A percentile compares a stretch with the other conserved stretches of the same genome.
Evolutionary conservation across 441 rosid genomes (phyloP).

Genomic region (Syzygium malaccense): DNA sequence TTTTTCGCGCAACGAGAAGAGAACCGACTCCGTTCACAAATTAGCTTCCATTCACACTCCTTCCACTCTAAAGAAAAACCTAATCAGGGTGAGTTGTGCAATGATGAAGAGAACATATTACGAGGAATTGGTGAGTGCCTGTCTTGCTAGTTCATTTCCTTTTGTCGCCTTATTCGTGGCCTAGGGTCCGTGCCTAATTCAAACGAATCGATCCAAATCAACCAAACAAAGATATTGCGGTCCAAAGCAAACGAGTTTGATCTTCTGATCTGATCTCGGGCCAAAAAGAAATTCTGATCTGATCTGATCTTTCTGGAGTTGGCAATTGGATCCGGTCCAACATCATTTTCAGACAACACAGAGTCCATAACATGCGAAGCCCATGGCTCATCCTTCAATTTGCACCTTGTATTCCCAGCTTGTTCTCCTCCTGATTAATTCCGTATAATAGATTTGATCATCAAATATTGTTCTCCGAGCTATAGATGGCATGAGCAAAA

Average conservation of each 20-base stretch:
- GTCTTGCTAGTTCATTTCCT: background rate
- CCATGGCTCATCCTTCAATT: background rate
- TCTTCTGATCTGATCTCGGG: background rate
- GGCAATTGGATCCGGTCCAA: background rate
- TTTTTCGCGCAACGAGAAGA: background rate
- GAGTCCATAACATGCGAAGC: background rate
- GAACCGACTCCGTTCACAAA: background rate
- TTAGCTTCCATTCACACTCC: background rate
- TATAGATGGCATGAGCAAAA: background rate
- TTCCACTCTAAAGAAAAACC: background rate
- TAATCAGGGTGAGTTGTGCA: background rate
- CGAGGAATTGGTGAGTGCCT: background rate
- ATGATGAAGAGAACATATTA: background rate
- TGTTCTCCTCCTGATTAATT: background rate
- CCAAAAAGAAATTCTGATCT: background rate
- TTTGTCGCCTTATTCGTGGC: rapidly evolving
- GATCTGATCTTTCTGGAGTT: background rate
- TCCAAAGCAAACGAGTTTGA: background rate
- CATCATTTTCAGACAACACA: background rate
- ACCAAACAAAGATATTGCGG: background rate
- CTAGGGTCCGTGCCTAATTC: background rate
- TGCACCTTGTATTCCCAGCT: background rate
- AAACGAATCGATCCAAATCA: rapidly evolving
- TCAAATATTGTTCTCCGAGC: background rate
- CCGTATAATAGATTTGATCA: background rate